Conservation (phyloP, 2,329 filamentous ascomycete genomes). For the Colletotrichum godetiae region DNA sequence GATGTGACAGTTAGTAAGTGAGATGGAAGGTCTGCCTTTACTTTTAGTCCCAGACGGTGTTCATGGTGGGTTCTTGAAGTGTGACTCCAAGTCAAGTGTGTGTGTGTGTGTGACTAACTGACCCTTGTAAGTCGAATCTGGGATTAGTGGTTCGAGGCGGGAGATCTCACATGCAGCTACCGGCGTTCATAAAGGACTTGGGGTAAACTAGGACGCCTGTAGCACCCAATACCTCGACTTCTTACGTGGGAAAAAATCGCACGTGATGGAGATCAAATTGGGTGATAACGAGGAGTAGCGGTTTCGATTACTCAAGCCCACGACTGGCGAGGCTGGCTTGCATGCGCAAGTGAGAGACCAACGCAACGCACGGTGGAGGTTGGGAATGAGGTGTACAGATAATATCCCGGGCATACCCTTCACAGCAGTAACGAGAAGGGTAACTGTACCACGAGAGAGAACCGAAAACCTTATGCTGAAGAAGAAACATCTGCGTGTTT, state of each 20-base stretch:
- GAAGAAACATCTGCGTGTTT: too few species aligned
- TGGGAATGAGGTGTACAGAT: not conserved
- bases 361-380: not conserved
- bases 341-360: not conserved
- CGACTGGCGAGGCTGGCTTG: not conserved
- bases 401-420: not conserved
- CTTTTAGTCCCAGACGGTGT: not conserved
- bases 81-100: not conserved
- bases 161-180: conserved; percentile 28
- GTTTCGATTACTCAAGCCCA: not conserved
- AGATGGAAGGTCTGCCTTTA: not conserved
- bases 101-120: not conserved
- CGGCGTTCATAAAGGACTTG: not conserved
- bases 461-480: not conserved
- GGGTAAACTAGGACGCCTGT: not conserved
- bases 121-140: not conserved
- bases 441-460: not conserved
- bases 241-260: not conserved
- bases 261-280: conserved; percentile 7
- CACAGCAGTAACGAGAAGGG: not conserved
- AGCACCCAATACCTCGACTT: not conserved
- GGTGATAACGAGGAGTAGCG: not conserved
- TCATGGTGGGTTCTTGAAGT: not conserved
- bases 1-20: not conserved
- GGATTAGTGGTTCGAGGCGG: conserved; percentile 3